Evolutionary conservation across 2,329 filamentous ascomycete species (phyloP), one percentile per base, ranked within the genome.

Genomic region (Fusarium staphyleae): DNA sequence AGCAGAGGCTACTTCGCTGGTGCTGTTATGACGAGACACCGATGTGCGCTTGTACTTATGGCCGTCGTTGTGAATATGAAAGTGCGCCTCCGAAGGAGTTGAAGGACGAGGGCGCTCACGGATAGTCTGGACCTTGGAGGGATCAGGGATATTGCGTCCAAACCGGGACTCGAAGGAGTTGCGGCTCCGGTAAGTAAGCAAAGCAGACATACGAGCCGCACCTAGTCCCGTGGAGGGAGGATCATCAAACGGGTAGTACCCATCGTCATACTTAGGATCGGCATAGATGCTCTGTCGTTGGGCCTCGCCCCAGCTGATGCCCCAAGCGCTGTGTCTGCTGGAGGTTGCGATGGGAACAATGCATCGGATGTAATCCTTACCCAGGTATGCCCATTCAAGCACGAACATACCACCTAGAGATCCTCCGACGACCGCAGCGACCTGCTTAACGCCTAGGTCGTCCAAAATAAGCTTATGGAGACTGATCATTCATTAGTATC

Each of bases 101-200:
- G 72, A 75, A 11, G 84, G 80, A 15, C 83, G 80, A 32, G 83
- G 79, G 7, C 79, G 77, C 52, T 87, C 88, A 60, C 90, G 89
- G 68, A 96, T 96, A 37, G 87, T 91, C 72, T 96, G 91, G 50
- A 87, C 84, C 70, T 88, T 90, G 5, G 89, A 88, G 1, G 92
- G 86, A 69, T 98, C 92, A 1, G 93, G 93, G 2, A 86, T 93
- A 72, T 97, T 98, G 52, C 95, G 86, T 14, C 95, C 95, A 70
- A 99, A 99, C 4, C 95, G 87, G 14, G 92, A 86, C 77, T 99
- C 95, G 65, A 99, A 99, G 0, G 95, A 98, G 75, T 99, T 93
- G 44, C 95, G 90, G 71, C 92, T 97, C 64, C 95, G 87, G 76
- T 99, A 99, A 6, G 95, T 99, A 66, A 99, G 80, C 30, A 99